Percentiles rank a stretch among this genome's conserved stretches.
Evolutionary conservation across 768 basidiomycete species (phyloP).

Genomic region (Calocybe cyanea): DNA sequence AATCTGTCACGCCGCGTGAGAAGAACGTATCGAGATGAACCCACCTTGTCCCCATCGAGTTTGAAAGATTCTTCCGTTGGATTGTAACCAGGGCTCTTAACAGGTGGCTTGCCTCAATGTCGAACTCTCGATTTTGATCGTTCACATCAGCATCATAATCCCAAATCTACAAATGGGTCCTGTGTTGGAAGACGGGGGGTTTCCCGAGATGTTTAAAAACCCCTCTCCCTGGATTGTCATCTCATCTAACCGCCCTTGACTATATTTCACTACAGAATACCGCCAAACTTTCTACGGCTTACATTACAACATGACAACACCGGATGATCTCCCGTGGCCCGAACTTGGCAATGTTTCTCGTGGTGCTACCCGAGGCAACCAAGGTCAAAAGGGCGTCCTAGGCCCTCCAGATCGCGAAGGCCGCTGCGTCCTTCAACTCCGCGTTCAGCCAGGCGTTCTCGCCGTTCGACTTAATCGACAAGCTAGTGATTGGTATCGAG

Average conservation of each 20-base stretch:
- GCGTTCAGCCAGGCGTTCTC: conserved; percentile 81
- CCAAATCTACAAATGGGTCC: conserved; percentile 3
- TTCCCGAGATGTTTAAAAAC: conserved; percentile 15
- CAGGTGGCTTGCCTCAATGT: conserved; percentile 21
- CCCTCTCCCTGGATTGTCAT: conserved; percentile 6
- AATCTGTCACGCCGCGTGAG: conserved; percentile 9
- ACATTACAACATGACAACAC: conserved; percentile 41
- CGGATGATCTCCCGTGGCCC: conserved; percentile 82
- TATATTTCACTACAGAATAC: conserved; percentile 19
- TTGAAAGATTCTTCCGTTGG: conserved; percentile 10
- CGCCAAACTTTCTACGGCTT: conserved; percentile 14
- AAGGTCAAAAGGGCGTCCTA: conserved; percentile 80
- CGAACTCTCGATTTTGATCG: conserved; percentile 19
- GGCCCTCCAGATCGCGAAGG: conserved; percentile 70
- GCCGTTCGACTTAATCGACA: conserved; percentile 71
- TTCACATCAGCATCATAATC: conserved; percentile 10
- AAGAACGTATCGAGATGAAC: conserved; percentile 7
- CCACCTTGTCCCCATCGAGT: conserved; percentile 13
- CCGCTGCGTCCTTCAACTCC: conserved; percentile 73
- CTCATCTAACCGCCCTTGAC: conserved; percentile 15
- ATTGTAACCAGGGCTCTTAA: conserved; percentile 26
- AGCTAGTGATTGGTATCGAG: conserved; percentile 80
- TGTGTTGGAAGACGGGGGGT: conserved; percentile 4
- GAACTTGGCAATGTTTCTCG: conserved; percentile 83
- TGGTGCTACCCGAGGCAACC: conserved; percentile 80